These are phyloP conservation scores for Verticillium tricorpus DNA, from an alignment of 2,329 filamentous ascomycete genomes.

Conservation along the genomic window DNA sequence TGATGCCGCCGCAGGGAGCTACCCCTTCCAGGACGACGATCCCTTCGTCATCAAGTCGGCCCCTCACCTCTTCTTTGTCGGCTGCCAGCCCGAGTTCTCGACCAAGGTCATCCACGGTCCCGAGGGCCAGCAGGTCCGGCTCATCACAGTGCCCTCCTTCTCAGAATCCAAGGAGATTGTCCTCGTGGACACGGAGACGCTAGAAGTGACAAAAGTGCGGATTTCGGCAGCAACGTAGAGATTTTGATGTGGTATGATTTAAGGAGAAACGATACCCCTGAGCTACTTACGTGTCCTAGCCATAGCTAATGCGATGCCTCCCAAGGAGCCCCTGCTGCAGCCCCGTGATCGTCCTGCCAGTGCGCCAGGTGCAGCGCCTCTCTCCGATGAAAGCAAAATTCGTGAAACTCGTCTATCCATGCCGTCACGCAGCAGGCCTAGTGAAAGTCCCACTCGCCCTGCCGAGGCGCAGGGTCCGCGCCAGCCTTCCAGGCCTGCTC, in stretches of 20 bases:
- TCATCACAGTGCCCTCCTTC: slow-evolving; percentile 84
- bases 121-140: slow-evolving; percentile 64
- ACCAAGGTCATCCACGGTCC: slow-evolving; percentile 65
- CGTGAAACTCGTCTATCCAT: no score
- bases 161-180: slow-evolving; percentile 73
- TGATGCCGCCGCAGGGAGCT: slow-evolving; percentile 63
- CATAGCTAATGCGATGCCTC: not conserved
- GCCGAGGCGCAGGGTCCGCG: slow-evolving; percentile 1
- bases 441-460: slow-evolving; percentile 9
- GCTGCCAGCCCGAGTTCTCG: slow-evolving; percentile 76
- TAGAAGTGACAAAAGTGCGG: slow-evolving; percentile 71
- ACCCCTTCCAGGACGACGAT: slow-evolving; percentile 92
- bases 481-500: slow-evolving; percentile 3
- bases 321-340: no score
- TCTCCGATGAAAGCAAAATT: no score
- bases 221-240: slow-evolving; percentile 28
- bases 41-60: slow-evolving; percentile 82
- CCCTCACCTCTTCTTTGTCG: slow-evolving; percentile 88
- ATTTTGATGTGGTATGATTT: slow-evolving; percentile 1
- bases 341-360: no score
- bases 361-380: no score
- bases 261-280: slow-evolving; percentile 2
- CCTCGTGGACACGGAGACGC: slow-evolving; percentile 77
- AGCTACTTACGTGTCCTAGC: not conserved
- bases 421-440: not conserved